Percentiles rank a stretch among this genome's conserved stretches.
Conservation (phyloP, 495 filamentous ascomycete genomes). For the Staphylotrichum longicolle region DNA sequence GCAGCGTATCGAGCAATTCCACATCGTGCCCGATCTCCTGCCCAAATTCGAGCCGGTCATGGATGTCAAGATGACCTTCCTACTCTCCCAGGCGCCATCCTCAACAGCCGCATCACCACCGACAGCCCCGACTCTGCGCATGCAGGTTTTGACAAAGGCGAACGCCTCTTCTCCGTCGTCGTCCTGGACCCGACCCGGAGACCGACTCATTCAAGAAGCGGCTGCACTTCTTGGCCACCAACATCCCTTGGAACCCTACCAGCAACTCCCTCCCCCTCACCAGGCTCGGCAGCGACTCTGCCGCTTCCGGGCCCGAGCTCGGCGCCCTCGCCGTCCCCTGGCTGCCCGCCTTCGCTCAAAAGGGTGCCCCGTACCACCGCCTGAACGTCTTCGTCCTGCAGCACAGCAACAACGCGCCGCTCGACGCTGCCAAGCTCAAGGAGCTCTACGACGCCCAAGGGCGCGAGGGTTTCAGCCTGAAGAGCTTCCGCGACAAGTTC, state of each 20-base stretch:
- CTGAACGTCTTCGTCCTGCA: conserved; percentile 78
- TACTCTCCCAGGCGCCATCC: conserved; percentile 77
- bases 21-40: conserved; percentile 90
- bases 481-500: conserved; percentile 67
- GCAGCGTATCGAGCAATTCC: conserved; percentile 86
- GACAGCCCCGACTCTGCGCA: conserved; percentile 65
- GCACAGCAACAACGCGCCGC: conserved; percentile 59
- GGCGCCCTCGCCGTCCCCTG: conserved; percentile 70
- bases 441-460: conserved; percentile 40
- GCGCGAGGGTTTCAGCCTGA: conserved; percentile 67
- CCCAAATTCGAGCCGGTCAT: conserved; percentile 73
- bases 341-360: conserved; percentile 81
- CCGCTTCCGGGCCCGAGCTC: conserved; percentile 24
- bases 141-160: conserved; percentile 82
- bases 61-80: conserved; percentile 78
- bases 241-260: conserved; percentile 53
- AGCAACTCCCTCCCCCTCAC: conserved; percentile 49
- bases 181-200: conserved; percentile 78
- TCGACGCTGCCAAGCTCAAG: conserved; percentile 63
- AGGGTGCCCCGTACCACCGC: conserved; percentile 88
- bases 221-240: conserved; percentile 79
- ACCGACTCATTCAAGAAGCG: conserved; percentile 74
- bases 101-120: conserved; percentile 69
- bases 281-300: conserved; percentile 28
- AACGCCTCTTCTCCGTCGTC: conserved; percentile 76